Percentiles rank a stretch among this genome's conserved stretches.
Evolutionary conservation across 257 asterid genomes (phyloP).

Genomic region (Solanum peruvianum): DNA sequence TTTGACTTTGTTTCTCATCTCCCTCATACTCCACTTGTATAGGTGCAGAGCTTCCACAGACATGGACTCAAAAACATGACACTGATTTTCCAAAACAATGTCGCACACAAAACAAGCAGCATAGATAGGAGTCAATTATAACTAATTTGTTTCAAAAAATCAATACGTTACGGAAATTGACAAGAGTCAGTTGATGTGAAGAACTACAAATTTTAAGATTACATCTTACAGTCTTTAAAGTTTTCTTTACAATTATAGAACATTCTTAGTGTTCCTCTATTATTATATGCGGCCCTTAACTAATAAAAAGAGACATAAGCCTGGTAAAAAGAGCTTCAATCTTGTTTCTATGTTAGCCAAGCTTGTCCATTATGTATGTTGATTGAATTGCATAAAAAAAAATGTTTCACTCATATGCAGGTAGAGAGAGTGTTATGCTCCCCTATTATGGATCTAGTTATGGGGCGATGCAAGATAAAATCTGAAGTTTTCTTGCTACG

Average conservation of each 20-base stretch:
- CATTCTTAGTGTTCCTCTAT: background rate
- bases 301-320: background rate
- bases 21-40: background rate
- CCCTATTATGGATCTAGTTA: too few species aligned
- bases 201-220: background rate
- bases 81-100: background rate
- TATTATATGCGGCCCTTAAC: background rate
- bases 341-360: background rate
- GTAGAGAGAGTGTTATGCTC: background rate
- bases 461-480: too few species aligned
- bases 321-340: background rate
- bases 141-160: background rate
- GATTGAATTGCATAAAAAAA: background rate
- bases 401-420: background rate
- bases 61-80: background rate
- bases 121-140: background rate
- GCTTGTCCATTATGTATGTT: background rate
- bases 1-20: background rate
- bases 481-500: too few species aligned
- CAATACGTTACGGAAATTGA: background rate
- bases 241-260: background rate
- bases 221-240: background rate
- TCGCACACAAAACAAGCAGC: background rate
- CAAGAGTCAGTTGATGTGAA: background rate
- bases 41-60: background rate